Evolutionary conservation across 2,329 filamentous ascomycete species (phyloP).

Genomic region (Pseudogymnoascus sp.): DNA sequence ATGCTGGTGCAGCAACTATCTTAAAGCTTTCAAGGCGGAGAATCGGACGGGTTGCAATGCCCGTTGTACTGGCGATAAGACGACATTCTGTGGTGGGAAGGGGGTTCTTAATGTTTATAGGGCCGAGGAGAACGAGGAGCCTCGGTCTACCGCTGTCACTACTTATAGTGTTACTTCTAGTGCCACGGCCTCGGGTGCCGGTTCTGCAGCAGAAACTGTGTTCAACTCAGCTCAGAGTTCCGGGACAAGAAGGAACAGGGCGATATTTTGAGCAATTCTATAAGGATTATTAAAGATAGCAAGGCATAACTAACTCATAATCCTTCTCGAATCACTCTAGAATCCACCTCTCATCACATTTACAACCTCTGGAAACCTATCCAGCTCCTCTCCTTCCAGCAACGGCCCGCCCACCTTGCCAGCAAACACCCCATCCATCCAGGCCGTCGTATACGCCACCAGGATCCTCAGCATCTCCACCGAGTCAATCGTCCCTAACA

Average conservation of each 20-base stretch:
- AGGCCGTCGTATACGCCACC: not conserved
- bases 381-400: not conserved
- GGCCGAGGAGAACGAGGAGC: not conserved
- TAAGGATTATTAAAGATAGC: not conserved
- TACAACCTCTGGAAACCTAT: not conserved
- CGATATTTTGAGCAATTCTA: not conserved
- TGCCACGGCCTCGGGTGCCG: not conserved
- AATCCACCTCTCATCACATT: not conserved
- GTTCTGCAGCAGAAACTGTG: not conserved
- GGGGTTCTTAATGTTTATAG: not conserved
- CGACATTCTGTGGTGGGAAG: not conserved
- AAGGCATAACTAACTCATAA: too few relatives aligned
- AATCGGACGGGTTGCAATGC: not conserved
- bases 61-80: not conserved
- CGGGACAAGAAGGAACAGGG: not conserved
- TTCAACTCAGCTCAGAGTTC: not conserved
- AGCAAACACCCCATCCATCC: not conserved
- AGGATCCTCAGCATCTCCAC: not conserved
- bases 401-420: not conserved
- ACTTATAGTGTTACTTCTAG: not conserved
- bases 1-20: not conserved
- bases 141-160: not conserved
- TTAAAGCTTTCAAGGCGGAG: not conserved
- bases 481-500: not conserved
- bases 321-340: not conserved